Evolutionary conservation across 305 asterid species (phyloP), one percentile per base, ranked within the genome.

Genomic region (Salvia sclarea): DNA sequence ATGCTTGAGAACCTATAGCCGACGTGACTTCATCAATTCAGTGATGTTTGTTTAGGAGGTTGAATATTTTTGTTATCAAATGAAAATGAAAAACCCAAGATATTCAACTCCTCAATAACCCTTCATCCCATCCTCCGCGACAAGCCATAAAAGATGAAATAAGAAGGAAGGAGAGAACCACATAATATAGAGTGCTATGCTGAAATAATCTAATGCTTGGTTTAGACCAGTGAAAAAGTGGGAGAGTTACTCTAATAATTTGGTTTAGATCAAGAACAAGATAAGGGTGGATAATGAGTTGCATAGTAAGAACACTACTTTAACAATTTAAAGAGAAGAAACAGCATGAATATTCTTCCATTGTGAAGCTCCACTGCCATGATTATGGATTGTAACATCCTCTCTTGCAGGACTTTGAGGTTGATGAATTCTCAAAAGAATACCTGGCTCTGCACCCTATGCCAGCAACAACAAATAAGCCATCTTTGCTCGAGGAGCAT

Each of bases 381-480:
- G 57, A 21, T 57, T 45, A 40, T 35, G 49, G 35, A 59, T 60
- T 68, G 28, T 45, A 28, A 33, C 17, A 17, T 53, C 18, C 20
- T 81, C 48, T 80, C 61, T 70, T 74, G 61, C 85, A 93, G 98
- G 97, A 88, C 81, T 93, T 75, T 53, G 92, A 93, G 81, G 80
- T 93, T 77, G 97, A 93, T 77, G 92, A 85, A 75, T 54, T 16
- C 54, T 86, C 98, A 50, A 68, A 69, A 52, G 96, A 93, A 72
- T 93, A 88, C 75, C 50, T 60, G 70, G 90, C 91, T 35, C 78
- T 87, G 80, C 96, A 93, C 74, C 98, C 98, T 13, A 73, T 89
- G 77, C 73, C 95, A 68, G 60, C 87, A 59, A 68, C 90, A 22
- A 76, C 81, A 37, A 85, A 86, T 69, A 84, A 83, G 70, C 78